A percentile compares a stretch with the other conserved stretches of the same genome.
phyloP scores from a whole-genome alignment of 140 eudicot species.

The Anethum foeniculum region DNA sequence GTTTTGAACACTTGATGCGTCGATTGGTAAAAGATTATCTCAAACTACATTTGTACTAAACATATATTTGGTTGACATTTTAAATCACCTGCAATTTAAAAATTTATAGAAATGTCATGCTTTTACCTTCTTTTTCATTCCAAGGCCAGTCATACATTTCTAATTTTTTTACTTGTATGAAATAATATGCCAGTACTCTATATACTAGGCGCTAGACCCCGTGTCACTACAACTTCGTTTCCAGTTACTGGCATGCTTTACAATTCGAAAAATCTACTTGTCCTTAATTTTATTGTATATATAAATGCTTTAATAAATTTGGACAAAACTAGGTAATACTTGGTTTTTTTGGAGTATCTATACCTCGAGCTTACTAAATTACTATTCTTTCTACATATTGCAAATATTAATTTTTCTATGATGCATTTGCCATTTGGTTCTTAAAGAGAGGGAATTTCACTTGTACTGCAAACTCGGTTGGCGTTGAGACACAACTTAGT shows the following conservation, averaged over 20 bases:
- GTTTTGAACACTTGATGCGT: slow-evolving; percentile 96
- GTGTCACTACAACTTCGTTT: background rate
- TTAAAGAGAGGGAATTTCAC: slow-evolving; percentile 85
- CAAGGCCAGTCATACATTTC: background rate
- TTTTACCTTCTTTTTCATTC: background rate
- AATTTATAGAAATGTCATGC: background rate
- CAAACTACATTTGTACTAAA: background rate
- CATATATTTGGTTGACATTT: background rate
- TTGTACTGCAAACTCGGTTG: slow-evolving; percentile 62
- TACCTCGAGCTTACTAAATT: background rate
- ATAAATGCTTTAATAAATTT: background rate
- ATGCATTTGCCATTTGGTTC: slow-evolving; percentile 3
- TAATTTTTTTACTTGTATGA: background rate
- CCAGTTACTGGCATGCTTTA: background rate
- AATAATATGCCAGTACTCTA: background rate
- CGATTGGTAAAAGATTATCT: slow-evolving; percentile 42
- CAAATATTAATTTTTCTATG: slow-evolving; percentile 6
- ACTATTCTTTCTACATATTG: background rate
- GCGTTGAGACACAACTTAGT: slow-evolving; percentile 66
- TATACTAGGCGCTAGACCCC: background rate
- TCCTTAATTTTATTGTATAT: background rate
- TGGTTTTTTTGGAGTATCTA: background rate
- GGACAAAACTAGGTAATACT: background rate
- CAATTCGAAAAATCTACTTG: background rate
- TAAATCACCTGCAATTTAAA: background rate